phyloP scores from a whole-genome alignment of 176 grass and related monocot genomes.

The Zea mays region DNA sequence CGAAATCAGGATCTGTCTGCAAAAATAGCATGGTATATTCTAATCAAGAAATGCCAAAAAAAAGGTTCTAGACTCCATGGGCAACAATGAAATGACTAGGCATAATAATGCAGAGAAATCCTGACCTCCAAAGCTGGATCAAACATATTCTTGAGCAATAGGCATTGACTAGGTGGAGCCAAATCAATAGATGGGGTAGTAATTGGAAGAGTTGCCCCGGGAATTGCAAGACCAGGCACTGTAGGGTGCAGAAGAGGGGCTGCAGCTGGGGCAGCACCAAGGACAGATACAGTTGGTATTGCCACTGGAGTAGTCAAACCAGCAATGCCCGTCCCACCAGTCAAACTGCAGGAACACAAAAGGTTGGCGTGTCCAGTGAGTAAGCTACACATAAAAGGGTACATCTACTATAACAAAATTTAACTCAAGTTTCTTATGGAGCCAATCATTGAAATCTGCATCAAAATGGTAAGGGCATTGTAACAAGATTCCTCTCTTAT shows the following conservation, averaged over 20 bases:
- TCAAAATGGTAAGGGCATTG: neutral
- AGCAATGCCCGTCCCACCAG: slow-evolving; percentile 53
- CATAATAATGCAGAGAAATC: slow-evolving; percentile 13
- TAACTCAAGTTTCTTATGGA: neutral
- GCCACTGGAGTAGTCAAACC: slow-evolving; percentile 41
- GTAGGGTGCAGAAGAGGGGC: slow-evolving; percentile 44
- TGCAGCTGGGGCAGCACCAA: slow-evolving; percentile 61
- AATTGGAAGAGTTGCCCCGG: slow-evolving; percentile 46
- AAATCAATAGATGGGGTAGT: slow-evolving; percentile 36
- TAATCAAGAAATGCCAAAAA: neutral
- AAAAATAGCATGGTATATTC: slow-evolving; percentile 6
- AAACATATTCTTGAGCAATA: slow-evolving; percentile 98
- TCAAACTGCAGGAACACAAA: slow-evolving; percentile 53
- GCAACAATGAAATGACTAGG: neutral
- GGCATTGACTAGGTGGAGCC: slow-evolving; percentile 73
- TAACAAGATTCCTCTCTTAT: slow-evolving; percentile 9
- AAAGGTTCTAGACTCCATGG: neutral
- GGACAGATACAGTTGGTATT: slow-evolving; percentile 62
- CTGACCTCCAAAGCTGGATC: slow-evolving; percentile 79
- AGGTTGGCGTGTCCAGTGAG: neutral
- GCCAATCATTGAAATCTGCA: slow-evolving; percentile 19
- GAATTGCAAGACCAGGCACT: slow-evolving; percentile 49
- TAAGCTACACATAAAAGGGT: neutral
- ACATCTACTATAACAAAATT: neutral
- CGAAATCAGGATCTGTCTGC: slow-evolving; percentile 85